Evolutionary conservation across 2,329 filamentous ascomycete species (phyloP), one percentile per base, ranked within the genome.

Genomic region (Alternaria sp.): DNA sequence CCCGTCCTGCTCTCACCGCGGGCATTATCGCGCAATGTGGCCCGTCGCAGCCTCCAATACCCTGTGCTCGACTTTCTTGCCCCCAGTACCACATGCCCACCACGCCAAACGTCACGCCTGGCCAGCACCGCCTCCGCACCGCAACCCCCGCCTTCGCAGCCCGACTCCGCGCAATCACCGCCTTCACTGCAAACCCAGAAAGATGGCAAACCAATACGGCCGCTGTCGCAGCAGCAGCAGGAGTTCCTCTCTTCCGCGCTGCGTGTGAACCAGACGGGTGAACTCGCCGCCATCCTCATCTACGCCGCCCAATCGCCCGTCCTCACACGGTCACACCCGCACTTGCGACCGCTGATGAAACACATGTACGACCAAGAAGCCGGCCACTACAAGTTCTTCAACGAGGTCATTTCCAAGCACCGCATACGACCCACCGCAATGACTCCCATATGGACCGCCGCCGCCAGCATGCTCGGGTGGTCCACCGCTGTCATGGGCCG

Each of bases 291-390:
- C 28, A 95, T 93, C 25, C 88, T 97, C 60, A 99, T 99, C 80
- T 99, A 98, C 84, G 89, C 89, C 2, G 90, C 93, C 2, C 96
- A 99, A 80, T 95, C 89, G 1, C 93, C 94, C 1, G 88, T 90
- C n/a, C 83, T 98, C 56, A 85, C 93, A 60, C 87, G 88, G 69
- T 88, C 90, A 5, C 90, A 97, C 78, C 95, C 96, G 1, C 92
- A 97, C 77, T 89, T 99, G 18, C 90, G 93, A 7, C 91, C 93
- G 0, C 83, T 98, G 30, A 97, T 99, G 93, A 88, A 90, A 73
- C 96, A 98, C 86, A 99, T 99, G 96, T 94, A 97, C 84, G 93
- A 96, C 74, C 96, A 99, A 80, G 96, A 99, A 84, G 93, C 88
- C 12, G 91, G 89, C 9, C 96, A 99, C 81, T 89, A 98, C 71